Base-by-base conservation (phyloP, 176 grass and related monocot genomes). In the Saccharum officinarum region DNA sequence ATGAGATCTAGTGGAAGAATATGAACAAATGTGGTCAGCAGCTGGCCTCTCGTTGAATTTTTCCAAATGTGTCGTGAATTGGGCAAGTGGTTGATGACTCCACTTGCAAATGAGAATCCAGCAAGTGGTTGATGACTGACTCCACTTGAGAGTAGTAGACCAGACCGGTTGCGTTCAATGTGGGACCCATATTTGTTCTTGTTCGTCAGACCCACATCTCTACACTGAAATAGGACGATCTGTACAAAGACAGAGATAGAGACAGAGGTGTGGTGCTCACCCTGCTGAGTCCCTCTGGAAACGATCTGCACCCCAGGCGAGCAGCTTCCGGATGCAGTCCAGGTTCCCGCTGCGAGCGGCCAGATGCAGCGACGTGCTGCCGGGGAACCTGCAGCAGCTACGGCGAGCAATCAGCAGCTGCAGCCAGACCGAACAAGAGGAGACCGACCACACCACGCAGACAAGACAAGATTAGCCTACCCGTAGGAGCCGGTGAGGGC, bases 301-400 rank as follows among this genome's bases (percentile, higher is more conserved):
- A 77, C 93, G 94, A 92, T 99, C 92, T 13, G 97, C 97, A 25
- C 97, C 97, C 97, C 97, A 96, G 22, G 97, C 90, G 17, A 99
- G 92, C 81, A 96, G 82, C 61, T 90, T 91, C 23, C 89, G 90
- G 89, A 90, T 88, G 80, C 93, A 99, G 49, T 99, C 97, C 86
- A 99, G 86, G 79, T 57, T 86, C 44, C 97, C 97, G 30, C 92
- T 81, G 18, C 97, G 86, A 69, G 93, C 93, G 0, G 97, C 93
- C 38, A 99, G 66, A 80, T 99, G 97, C 73, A 99, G 28, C 13
- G 97, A 75, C 0, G 88, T 92, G 87, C 92, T 99, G 6, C 97
- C 92, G 10, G 85, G 92, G 78, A 92, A 99, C 60, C 93, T 99
- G 84, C 72, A 67, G 0, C 60, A 85, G 68, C 72, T 46, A 0